Conservation (phyloP, 768 basidiomycete genomes). For the Cyclocybe cylindracea region DNA sequence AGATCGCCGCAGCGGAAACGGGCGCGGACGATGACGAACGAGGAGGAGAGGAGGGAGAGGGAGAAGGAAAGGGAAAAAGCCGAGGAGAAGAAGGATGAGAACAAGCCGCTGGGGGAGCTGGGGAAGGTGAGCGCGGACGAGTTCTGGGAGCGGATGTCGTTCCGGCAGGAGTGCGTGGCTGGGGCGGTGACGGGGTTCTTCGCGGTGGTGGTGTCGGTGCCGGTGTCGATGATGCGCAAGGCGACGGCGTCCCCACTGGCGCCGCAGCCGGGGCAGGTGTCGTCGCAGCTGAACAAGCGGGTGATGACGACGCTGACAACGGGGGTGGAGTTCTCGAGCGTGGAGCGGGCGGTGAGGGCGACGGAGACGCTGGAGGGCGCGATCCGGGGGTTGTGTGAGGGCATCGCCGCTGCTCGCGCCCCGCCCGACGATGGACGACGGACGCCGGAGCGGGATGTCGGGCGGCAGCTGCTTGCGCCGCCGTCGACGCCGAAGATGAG, state of each 20-base stretch:
- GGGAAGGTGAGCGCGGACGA: slow-evolving; percentile 66
- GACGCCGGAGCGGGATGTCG: slow-evolving; percentile 41
- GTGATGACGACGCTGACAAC: slow-evolving; percentile 68
- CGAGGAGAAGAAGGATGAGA: slow-evolving; percentile 30
- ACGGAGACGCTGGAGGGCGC: slow-evolving; percentile 72
- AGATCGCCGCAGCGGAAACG: slow-evolving; percentile 67
- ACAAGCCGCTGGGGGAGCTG: slow-evolving; percentile 53
- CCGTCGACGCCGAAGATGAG: slow-evolving; percentile 56
- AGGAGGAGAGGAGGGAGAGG: slow-evolving; percentile 13
- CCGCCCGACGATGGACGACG: slow-evolving; percentile 27
- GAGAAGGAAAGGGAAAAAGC: slow-evolving; percentile 23
- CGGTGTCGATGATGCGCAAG: slow-evolving; percentile 4
- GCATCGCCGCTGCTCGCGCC: slow-evolving; percentile 36
- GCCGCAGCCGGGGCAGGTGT: slow-evolving; percentile 62
- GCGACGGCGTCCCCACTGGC: slow-evolving; percentile 42
- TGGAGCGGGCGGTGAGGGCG: slow-evolving; percentile 62
- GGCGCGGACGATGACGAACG: slow-evolving; percentile 35
- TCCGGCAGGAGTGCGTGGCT: slow-evolving; percentile 90
- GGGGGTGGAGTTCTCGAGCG: slow-evolving; percentile 76
- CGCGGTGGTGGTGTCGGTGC: slow-evolving; percentile 45
- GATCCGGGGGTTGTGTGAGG: slow-evolving; percentile 73
- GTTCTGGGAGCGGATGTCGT: slow-evolving; percentile 98
- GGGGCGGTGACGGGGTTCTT: slow-evolving; percentile 96
- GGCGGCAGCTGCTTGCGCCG: slow-evolving; percentile 33
- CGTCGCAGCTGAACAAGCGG: slow-evolving; percentile 67